Base-by-base conservation (phyloP, 257 asterid genomes). In the Catharanthus roseus region DNA sequence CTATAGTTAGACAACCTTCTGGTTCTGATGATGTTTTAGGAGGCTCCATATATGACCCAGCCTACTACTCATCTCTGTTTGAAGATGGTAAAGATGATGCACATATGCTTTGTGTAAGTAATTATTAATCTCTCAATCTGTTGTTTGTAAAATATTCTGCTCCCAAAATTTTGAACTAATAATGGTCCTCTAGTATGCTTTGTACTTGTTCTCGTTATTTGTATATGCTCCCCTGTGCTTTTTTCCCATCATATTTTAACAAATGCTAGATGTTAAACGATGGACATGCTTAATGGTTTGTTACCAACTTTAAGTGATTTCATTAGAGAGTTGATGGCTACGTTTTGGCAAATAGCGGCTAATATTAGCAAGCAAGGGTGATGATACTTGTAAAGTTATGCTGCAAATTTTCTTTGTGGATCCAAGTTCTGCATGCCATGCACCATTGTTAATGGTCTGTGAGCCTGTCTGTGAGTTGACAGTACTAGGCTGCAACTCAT, bases 31-130 rank as follows among this genome's bases (percentile, higher is more conserved):
- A 83, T 67, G 91, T 58, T 67, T 60, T 86, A 67, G 97, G 97
- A 65, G 92, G 98, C 72, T 85, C 97, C 6, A 84, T 86, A 65
- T 88, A 86, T 45, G 90, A 93, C 82, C 95, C 96, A 75, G 85
- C 87, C 54, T 84, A 87, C 78, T 93, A 87, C 72, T 88, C 97
- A 13, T 86, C 97, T 77, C 89, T 90, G 64, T 90, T 90, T 62
- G 97, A 87, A 78, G 95, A 87, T 42, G 85, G 87, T 78, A 83
- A 80, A 81, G 88, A 85, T 34, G 89, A 78, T 39, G 51, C 77
- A 54, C 77, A 69, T 75, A 75, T 75, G n/a, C 68, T 28, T 62
- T 81, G 57, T 92, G 97, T 92, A 88, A 72, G 80, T 38, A 78
- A 80, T 76, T 55, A 65, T 69, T 53, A 53, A 45, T 61, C 44